Base-by-base conservation (phyloP, 2,329 filamentous ascomycete genomes). In the Endocalyx cinctus region DNA sequence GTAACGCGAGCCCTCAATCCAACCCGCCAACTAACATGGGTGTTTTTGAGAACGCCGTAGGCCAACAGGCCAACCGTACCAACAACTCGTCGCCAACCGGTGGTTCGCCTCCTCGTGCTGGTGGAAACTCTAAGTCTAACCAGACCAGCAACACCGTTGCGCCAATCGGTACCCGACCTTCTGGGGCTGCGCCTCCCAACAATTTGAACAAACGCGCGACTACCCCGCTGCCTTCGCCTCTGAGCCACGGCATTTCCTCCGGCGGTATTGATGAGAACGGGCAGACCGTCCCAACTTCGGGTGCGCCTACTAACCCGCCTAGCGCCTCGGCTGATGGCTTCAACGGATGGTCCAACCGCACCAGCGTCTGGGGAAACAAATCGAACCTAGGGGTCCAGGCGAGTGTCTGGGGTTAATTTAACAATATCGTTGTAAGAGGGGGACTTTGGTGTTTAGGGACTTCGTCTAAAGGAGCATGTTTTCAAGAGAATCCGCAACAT, bases 91-190 rank as follows among this genome's bases (percentile, higher is more conserved):
- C 90, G 16, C 87, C 68, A 10, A 69, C 88, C 8, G 82, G 82
- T 36, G 84, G 78, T 25, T 94, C 88, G 6, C 85, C 88, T 26
- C 85, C 87, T 34, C 79, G 80, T 27, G 74, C 79, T 42, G 72
- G 79, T 33, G 72, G 79, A 23, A 64, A 70, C 18, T 72, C 60
- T 39, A 78, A 77, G 64, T 58, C 75, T 42, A 67, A 66, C 30
- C 70, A 73, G 41, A 59, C 69, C 31, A 74, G 73, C 35, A 71
- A 73, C 37, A 72, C 84, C 5, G 88, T 97, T 33, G 90, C 88
- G 15, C 90, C 92, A 13, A 97, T 97, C 49, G 92, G 92, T 44
- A 96, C 90, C 37, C 83, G 92, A 27, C 90, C 90, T 4, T 73
- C 77, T 13, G 74, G 72, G 25, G 61, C 62, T 7, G 58, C 66